Percentiles rank a stretch among this genome's conserved stretches.
phyloP scores from a whole-genome alignment of 306 rosid genomes.

The Prunus armeniaca region DNA sequence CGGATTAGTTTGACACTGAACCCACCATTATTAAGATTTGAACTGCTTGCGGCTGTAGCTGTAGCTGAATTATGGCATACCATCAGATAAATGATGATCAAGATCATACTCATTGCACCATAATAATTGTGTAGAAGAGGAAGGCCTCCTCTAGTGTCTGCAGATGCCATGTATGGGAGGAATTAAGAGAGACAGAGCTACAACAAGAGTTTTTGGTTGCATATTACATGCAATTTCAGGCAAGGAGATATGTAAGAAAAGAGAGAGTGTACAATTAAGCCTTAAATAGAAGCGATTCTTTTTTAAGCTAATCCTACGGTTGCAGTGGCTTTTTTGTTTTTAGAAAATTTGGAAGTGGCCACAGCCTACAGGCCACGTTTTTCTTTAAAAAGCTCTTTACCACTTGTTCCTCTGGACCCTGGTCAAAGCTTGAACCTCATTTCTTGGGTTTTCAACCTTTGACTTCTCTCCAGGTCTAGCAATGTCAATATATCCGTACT shows the following conservation, averaged over 20 bases:
- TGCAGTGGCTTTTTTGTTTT: background rate
- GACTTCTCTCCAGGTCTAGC: background rate
- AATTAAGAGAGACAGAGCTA: no score
- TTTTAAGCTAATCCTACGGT: background rate
- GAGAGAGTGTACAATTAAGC: background rate
- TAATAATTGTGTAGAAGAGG: background rate
- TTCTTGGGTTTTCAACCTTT: background rate
- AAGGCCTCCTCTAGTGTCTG: background rate
- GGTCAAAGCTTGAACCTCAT: background rate
- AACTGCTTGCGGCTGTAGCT: conserved; percentile 4
- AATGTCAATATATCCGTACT: no score
- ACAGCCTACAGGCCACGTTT: background rate
- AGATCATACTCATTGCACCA: background rate
- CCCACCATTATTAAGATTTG: background rate
- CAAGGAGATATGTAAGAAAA: background rate
- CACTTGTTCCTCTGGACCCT: background rate
- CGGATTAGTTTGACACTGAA: conserved; percentile 39
- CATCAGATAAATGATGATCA: background rate
- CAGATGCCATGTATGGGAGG: background rate
- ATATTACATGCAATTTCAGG: background rate
- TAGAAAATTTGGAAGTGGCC: background rate
- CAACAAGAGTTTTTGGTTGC: no score
- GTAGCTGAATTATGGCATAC: conserved; percentile 26
- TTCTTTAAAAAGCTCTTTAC: background rate
- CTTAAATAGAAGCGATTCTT: background rate